phyloP scores from a whole-genome alignment of 768 basidiomycete genomes.

The Coprinellus micaceus region DNA sequence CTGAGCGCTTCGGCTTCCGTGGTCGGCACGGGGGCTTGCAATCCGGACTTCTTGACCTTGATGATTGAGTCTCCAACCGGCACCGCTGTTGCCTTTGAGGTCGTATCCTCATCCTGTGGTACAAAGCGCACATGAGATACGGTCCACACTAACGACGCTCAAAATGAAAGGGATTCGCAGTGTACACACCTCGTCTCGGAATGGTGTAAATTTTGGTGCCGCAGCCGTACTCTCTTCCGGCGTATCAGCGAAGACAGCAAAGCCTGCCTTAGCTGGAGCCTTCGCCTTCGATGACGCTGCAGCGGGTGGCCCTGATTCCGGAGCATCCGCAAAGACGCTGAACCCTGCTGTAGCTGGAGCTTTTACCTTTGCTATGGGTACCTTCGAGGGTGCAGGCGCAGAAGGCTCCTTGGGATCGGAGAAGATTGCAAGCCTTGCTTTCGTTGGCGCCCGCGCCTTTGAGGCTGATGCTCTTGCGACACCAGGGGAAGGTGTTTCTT shows the following conservation, averaged over 20 bases:
- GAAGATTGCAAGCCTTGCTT: too few species aligned
- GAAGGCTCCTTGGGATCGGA: too few species aligned
- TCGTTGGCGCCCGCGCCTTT: too few species aligned
- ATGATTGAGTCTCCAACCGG: constrained; percentile 57
- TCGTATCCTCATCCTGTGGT: constrained; percentile 6
- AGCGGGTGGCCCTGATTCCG: constrained; percentile 10
- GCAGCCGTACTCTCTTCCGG: constrained; percentile 20
- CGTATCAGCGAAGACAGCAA: constrained; percentile 40
- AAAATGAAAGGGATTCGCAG: too few species aligned
- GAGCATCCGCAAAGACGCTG: constrained; percentile 17
- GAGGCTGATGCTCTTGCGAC: too few species aligned
- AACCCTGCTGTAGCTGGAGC: constrained; percentile 21
- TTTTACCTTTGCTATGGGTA: constrained; percentile 1
- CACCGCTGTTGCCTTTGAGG: constrained; percentile 27
- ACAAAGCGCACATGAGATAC: neutral
- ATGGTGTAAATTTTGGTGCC: constrained; percentile 63
- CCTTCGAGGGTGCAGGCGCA: too few species aligned
- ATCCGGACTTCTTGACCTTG: constrained; percentile 54
- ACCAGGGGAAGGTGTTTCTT: constrained; percentile 10
- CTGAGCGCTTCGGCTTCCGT: constrained; percentile 77
- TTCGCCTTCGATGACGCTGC: constrained; percentile 3
- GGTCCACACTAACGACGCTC: constrained; percentile 4
- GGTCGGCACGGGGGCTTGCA: constrained; percentile 38
- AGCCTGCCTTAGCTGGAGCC: constrained; percentile 26
- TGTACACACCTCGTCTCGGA: constrained; percentile 62